Percentiles rank a stretch among this genome's conserved stretches.
Conservation (phyloP, 2,329 filamentous ascomycete genomes). For the Sporothrix mexicana region DNA sequence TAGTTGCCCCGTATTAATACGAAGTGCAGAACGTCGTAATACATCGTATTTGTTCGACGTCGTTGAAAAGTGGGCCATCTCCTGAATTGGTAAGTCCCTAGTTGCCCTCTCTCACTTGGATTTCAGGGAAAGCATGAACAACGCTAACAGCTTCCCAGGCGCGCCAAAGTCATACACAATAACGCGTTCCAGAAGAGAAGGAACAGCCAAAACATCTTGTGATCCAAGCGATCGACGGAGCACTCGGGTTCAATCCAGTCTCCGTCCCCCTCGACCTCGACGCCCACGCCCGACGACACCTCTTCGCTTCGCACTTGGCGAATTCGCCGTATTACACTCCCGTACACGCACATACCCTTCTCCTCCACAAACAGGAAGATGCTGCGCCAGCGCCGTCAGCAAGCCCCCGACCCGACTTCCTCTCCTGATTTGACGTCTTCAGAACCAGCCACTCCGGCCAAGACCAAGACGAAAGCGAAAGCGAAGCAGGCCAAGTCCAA, state of each 20-base stretch:
- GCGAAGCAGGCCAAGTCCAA: background rate
- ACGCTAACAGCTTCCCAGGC: background rate
- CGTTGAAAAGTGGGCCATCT: background rate
- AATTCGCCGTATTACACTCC: no score
- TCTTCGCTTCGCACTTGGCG: no score
- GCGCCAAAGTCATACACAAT: slow-evolving; percentile 3
- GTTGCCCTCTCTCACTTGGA: background rate
- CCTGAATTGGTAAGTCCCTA: background rate
- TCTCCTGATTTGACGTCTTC: background rate
- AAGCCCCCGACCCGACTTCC: slow-evolving; percentile 1
- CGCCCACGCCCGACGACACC: no score
- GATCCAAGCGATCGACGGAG: background rate
- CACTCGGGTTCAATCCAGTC: background rate
- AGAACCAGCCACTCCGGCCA: background rate
- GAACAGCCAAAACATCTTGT: background rate
- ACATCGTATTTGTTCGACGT: background rate
- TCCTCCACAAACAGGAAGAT: slow-evolving; percentile 1
- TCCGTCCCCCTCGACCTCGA: background rate
- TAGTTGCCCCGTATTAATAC: no score
- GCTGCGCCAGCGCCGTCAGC: slow-evolving; percentile 30
- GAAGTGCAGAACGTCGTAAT: background rate
- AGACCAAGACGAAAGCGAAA: background rate
- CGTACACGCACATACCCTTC: background rate
- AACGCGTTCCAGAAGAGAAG: slow-evolving; percentile 1
- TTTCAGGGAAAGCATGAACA: background rate